Percentiles rank a stretch among this genome's conserved stretches.
Evolutionary conservation across 495 filamentous ascomycete species (phyloP).

Genomic region (Aspergillus conjunctus): DNA sequence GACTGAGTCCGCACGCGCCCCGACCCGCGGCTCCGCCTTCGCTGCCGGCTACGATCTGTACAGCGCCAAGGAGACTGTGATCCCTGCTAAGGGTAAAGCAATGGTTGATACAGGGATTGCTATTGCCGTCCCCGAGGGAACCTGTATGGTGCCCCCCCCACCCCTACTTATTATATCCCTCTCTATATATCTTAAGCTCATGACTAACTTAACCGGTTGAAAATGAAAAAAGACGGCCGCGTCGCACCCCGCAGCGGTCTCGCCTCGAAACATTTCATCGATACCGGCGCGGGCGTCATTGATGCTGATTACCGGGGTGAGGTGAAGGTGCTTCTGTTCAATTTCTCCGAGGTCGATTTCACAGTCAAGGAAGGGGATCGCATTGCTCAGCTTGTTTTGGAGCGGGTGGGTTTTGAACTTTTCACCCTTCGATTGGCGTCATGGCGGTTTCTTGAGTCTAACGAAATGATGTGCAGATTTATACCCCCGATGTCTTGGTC

Average conservation of each 20-base stretch:
- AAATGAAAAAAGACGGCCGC: conserved; percentile 76
- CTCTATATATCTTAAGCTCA: too few species aligned
- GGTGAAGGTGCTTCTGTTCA: conserved; percentile 92
- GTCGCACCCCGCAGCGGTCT: conserved; percentile 91
- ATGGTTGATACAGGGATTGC: conserved; percentile 87
- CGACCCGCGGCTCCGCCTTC: conserved; percentile 85
- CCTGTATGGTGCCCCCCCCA: conserved; percentile 60
- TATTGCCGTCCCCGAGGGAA: conserved; percentile 84
- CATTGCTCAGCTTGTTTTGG: conserved; percentile 89
- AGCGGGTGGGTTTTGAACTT: conserved; percentile 56
- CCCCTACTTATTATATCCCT: not conserved
- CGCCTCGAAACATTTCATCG: conserved; percentile 90
- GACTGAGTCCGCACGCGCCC: conserved; percentile 66
- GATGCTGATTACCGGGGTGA: conserved; percentile 96
- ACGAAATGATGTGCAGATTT: conserved; percentile 56
- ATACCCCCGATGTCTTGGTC: conserved; percentile 84
- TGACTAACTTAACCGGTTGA: too few species aligned
- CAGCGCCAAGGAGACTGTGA: conserved; percentile 67
- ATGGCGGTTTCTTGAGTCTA: too few species aligned
- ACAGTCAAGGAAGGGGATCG: conserved; percentile 82
- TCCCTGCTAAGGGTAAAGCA: conserved; percentile 80
- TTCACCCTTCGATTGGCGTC: not conserved
- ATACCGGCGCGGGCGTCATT: conserved; percentile 93
- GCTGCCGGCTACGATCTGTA: conserved; percentile 95
- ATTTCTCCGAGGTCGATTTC: conserved; percentile 83